phyloP scores from a whole-genome alignment of 306 rosid species.

The Hippophae gyantsensis region DNA sequence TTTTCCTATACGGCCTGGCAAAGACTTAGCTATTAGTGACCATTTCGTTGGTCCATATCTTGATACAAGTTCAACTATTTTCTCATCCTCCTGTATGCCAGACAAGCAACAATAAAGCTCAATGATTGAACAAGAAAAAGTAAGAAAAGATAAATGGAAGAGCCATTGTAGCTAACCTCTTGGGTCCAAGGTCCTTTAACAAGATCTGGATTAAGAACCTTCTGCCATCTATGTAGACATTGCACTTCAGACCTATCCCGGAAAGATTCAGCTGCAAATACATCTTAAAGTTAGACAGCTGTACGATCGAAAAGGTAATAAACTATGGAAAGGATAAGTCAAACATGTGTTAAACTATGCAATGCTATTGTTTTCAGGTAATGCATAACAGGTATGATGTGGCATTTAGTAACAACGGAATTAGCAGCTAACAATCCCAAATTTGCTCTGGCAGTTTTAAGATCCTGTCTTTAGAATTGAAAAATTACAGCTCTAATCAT shows the following conservation, averaged over 20 bases:
- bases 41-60: conserved; percentile 72
- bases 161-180: conserved; percentile 50
- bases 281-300: conserved; percentile 22
- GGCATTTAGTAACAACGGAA: no score
- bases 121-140: conserved; percentile 15
- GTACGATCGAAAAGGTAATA: conserved; percentile 4
- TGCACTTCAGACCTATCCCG: conserved; percentile 94
- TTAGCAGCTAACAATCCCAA: no score
- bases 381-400: no score
- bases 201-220: conserved; percentile 96
- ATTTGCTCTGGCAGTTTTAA: no score
- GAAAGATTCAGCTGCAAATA: conserved; percentile 76
- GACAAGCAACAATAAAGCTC: conserved; percentile 14
- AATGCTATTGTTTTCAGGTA: no score
- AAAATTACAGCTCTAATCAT: no score
- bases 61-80: conserved; percentile 68
- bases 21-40: conserved; percentile 31
- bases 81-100: conserved; percentile 76
- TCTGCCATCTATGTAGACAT: conserved; percentile 99
- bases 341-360: no score
- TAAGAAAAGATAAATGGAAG: conserved; percentile 1
- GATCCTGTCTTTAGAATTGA: no score
- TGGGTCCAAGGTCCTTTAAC: conserved; percentile 96
- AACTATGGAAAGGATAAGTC: no score
- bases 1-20: conserved; percentile 55